Evolutionary conservation across 768 basidiomycete genomes (phyloP), one percentile per base, ranked within the genome.

Genomic region (Rhizopogon roseolus): DNA sequence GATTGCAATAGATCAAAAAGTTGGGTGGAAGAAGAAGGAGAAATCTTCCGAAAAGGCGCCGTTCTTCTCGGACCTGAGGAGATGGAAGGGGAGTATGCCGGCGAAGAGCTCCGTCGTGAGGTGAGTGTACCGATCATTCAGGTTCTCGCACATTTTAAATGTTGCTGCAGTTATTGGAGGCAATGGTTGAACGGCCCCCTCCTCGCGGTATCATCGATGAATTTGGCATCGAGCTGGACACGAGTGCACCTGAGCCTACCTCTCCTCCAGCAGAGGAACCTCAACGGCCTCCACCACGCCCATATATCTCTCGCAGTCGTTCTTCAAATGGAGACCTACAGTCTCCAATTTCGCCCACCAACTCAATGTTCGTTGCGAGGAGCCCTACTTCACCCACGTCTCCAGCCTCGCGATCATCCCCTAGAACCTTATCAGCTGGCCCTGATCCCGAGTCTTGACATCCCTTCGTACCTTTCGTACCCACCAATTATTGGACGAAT

Each of bases 1-100:
- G 38, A 32, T 27, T 1, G 28, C 13, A 16, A 14, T 17, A 88
- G 90, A 45, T 89, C 88, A 25, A 76, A 84, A 58, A 84, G 78
- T 49, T 91, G 90, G 86, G 88, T 95, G 0, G 90, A 85, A 52
- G 97, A 98, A 66, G 97, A 99, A 66, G 93, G 93, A 0, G 96
- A 98, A 70, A 88, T 98, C 39, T 98, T 98, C 74, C 77, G 95
- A 40, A 95, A 96, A 64, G 93, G 94, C 0, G 83, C 80, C 9
- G 86, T 86, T 4, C 73, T 98, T 17, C 74, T 92, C 8, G 85
- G 86, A 1, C 84, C 83, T 7, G 90, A 88, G 60, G 92, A 95
- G 68, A 89, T 93, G 82, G 93, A 94, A 61, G 86, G 84, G 0
- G 93, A 93, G 61, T 91, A 86, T 62, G 89, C 83, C 14, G 91